phyloP scores from a whole-genome alignment of 352 stramenopile genomes.

The Globisporangium lucens region DNA sequence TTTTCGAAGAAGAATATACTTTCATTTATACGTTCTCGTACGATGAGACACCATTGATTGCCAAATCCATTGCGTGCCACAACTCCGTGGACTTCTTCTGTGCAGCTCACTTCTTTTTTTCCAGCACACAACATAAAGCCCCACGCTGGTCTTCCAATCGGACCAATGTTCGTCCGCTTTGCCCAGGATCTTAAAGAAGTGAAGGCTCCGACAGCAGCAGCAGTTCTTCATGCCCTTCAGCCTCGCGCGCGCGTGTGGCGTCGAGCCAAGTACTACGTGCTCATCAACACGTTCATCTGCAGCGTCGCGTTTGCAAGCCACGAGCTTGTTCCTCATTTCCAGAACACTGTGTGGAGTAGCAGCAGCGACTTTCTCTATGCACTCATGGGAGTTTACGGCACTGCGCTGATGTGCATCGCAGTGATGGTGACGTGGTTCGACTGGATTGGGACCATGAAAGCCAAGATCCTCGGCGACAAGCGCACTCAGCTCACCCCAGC shows the following conservation, averaged over 20 bases:
- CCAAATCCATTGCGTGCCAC: no score
- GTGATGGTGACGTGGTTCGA: constrained; percentile 73
- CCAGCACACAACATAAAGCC: no score
- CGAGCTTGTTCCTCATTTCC: constrained; percentile 14
- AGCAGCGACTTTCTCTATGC: not conserved
- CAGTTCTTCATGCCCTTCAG: not conserved
- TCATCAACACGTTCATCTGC: constrained; percentile 86
- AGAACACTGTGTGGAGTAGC: not conserved
- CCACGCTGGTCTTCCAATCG: no score
- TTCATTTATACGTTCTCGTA: no score
- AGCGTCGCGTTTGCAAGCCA: constrained; percentile 39
- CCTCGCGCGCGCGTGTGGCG: constrained; percentile 30
- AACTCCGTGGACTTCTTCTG: no score
- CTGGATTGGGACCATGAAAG: constrained; percentile 69
- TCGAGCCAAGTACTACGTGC: constrained; percentile 70
- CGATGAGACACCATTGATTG: no score
- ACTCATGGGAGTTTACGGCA: constrained; percentile 31
- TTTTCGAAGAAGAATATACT: no score
- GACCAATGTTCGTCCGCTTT: no score
- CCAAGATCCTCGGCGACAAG: constrained; percentile 61
- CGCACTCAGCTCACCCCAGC: constrained; percentile 35
- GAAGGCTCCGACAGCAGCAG: no score
- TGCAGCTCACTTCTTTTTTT: no score
- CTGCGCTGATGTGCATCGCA: constrained; percentile 51
- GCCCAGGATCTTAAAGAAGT: no score